Evolutionary conservation across 345 rosid genomes (phyloP).

Genomic region (Capsella bursapastoris): DNA sequence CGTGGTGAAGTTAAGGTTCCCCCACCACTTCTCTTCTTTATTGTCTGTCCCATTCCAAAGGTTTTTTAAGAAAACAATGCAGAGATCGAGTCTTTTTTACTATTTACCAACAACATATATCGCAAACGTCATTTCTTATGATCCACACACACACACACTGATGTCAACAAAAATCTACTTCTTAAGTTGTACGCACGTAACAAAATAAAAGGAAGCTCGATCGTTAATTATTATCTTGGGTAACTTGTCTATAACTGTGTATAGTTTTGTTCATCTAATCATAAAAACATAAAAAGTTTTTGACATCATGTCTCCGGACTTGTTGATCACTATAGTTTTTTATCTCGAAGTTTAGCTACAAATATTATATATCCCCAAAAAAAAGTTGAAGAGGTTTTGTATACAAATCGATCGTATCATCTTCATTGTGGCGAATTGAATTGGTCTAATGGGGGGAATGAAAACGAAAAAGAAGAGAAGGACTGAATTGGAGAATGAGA

Average conservation of each 20-base stretch:
- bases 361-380: neutral
- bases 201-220: too few species aligned
- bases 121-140: neutral
- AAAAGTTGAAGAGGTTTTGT: neutral
- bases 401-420: neutral
- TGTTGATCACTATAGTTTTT: neutral
- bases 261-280: slow-evolving; percentile 1
- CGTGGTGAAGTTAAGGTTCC: slow-evolving; percentile 41
- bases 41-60: slow-evolving; percentile 26
- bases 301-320: neutral
- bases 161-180: too few species aligned
- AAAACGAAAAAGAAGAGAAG: slow-evolving; percentile 3
- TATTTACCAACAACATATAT: neutral
- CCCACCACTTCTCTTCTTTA: slow-evolving; percentile 36
- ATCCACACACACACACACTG: neutral
- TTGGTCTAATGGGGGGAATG: neutral
- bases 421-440: neutral
- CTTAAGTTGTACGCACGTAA: too few species aligned
- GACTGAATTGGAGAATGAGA: slow-evolving; percentile 30
- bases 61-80: neutral
- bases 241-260: neutral
- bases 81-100: too few species aligned
- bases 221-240: neutral
- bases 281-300: neutral
- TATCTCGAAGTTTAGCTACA: slow-evolving; percentile 2